Percentiles rank a stretch among this genome's conserved stretches.
phyloP scores from a whole-genome alignment of 371 early-diverging fungal genomes.

The Gilbertella persicaria region DNA sequence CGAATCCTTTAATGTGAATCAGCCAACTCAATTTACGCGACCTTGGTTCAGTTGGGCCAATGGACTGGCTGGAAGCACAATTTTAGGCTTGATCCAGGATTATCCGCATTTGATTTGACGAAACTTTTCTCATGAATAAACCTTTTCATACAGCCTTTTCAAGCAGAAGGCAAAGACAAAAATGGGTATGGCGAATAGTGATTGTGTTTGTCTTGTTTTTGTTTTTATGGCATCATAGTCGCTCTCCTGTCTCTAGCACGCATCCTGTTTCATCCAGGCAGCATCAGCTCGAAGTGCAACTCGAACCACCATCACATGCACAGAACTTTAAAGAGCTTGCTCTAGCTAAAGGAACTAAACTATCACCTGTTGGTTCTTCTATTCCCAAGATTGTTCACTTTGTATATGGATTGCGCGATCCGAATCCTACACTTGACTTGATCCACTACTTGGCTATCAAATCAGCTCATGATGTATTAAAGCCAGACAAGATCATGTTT shows the following conservation, averaged over 20 bases:
- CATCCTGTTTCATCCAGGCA: not conserved
- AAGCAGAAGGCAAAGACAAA: conserved; percentile 11
- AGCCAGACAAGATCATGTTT: conserved; percentile 51
- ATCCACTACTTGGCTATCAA: conserved; percentile 58
- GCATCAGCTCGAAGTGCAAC: conserved; percentile 9
- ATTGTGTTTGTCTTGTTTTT: not conserved
- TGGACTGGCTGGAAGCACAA: conserved; percentile 47
- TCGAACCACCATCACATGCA: conserved; percentile 9
- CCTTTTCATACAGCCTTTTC: conserved; percentile 5
- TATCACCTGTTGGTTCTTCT: conserved; percentile 13
- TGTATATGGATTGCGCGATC: conserved; percentile 47
- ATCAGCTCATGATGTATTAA: conserved; percentile 48
- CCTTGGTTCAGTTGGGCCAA: conserved; percentile 64
- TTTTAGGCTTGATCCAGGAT: conserved; percentile 31
- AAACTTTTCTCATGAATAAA: not conserved
- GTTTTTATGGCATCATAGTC: not conserved
- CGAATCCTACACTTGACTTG: conserved; percentile 45
- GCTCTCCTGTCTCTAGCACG: not conserved
- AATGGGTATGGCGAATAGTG: conserved; percentile 7
- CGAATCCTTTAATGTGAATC: conserved; percentile 47
- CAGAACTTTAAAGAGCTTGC: conserved; percentile 22
- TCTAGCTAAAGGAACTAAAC: conserved; percentile 20
- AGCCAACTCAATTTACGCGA: conserved; percentile 40
- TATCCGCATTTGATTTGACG: conserved; percentile 26
- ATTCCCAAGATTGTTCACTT: conserved; percentile 58